Percentiles rank a stretch among this genome's conserved stretches.
These are phyloP conservation scores for Stygiomarasmius scandens DNA, from an alignment of 1,284 basidiomycete genomes.

Conservation along the genomic window DNA sequence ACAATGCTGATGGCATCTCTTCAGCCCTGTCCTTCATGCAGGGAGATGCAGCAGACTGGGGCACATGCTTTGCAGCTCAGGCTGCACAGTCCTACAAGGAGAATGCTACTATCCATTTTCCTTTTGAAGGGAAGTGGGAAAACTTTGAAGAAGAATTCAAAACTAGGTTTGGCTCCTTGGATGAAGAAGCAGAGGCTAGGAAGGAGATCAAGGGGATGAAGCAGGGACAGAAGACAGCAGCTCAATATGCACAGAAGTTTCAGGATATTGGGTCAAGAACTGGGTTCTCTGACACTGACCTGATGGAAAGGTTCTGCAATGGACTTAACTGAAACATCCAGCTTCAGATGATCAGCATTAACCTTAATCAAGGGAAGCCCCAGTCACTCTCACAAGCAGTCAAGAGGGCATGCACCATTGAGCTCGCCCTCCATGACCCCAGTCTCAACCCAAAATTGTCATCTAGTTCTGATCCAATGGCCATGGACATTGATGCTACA, in stretches of 20 bases:
- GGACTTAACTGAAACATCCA: neutral
- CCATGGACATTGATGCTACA: neutral
- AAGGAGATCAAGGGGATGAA: too few species aligned
- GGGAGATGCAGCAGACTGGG: too few species aligned
- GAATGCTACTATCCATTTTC: neutral
- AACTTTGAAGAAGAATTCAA: neutral
- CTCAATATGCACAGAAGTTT: too few species aligned
- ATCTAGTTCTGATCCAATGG: neutral
- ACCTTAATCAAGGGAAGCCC: neutral
- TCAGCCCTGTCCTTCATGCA: too few species aligned
- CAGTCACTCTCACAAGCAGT: neutral
- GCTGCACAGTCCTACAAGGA: too few species aligned
- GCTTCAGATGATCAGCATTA: neutral
- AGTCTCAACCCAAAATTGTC: neutral
- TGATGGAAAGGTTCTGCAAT: too few species aligned
- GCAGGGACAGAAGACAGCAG: too few species aligned
- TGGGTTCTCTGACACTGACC: too few species aligned
- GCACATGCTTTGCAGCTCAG: too few species aligned
- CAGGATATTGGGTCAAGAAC: too few species aligned
- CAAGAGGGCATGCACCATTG: neutral
- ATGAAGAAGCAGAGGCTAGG: neutral
- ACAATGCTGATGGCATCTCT: too few species aligned
- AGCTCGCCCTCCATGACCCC: constrained; percentile 3
- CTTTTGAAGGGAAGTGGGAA: neutral
- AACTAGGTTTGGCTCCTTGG: neutral